Percentiles rank a stretch among this genome's conserved stretches.
These are phyloP conservation scores for Annulohypoxylon nitens DNA, from an alignment of 495 filamentous ascomycete genomes.

Conservation along the genomic window DNA sequence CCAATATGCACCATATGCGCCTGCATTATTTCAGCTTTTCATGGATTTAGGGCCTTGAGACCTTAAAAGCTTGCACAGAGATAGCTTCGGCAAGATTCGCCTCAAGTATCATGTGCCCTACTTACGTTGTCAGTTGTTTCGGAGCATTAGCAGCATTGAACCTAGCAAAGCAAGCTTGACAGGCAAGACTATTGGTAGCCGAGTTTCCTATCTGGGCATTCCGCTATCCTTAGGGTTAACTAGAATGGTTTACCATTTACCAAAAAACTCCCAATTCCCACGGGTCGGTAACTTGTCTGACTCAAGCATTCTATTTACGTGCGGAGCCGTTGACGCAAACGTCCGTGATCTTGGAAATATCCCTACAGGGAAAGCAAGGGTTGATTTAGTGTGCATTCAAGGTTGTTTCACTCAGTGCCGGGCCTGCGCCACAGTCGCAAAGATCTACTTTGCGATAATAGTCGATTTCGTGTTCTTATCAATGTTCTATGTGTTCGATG, in stretches of 20 bases:
- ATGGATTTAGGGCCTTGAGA: slow-evolving; percentile 32
- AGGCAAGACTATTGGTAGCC: background rate
- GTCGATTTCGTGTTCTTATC: slow-evolving; percentile 18
- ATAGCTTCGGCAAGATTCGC: background rate
- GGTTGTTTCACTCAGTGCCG: slow-evolving; percentile 24
- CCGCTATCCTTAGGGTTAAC: background rate
- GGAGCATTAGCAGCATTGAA: background rate
- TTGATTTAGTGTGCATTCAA: slow-evolving; percentile 2
- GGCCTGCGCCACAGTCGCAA: slow-evolving; percentile 36
- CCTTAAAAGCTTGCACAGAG: background rate
- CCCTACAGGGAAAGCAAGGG: slow-evolving; percentile 30
- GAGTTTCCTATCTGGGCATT: background rate
- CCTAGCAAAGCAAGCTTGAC: background rate
- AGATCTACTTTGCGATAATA: slow-evolving; percentile 7
- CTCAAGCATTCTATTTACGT: background rate
- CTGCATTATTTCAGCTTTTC: slow-evolving; percentile 38
- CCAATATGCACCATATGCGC: slow-evolving; percentile 3
- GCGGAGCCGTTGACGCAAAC: slow-evolving; percentile 8
- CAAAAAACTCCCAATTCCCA: background rate
- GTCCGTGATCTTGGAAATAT: slow-evolving; percentile 15
- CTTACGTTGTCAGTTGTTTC: background rate
- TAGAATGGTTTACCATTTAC: background rate
- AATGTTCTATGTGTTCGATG: background rate
- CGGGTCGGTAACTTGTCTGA: background rate
- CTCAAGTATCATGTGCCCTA: slow-evolving; percentile 15